Evolutionary conservation across 2,329 filamentous ascomycete species (phyloP), one percentile per base, ranked within the genome.

Genomic region (Calonectria pseudoturangicola): DNA sequence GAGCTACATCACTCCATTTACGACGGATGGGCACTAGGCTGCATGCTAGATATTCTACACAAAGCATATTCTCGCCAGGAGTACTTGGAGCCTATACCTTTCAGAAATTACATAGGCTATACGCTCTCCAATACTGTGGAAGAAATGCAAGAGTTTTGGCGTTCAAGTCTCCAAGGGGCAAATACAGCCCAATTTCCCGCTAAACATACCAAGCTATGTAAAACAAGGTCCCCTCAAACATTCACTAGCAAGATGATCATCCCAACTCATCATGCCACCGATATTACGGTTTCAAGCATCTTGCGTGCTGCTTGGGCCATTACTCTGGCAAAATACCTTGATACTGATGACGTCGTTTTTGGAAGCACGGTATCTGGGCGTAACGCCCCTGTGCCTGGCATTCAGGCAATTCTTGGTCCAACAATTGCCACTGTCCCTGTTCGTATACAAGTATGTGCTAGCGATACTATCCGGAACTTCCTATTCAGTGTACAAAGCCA

Each of bases 311-410:
- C 66, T 50, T 68, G 66, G 66, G 66, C 41, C 28, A 18, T 62
- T 10, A 12, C 62, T 2, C 10, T 68, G 10, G 50, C 66, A 33
- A 36, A 36, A 10, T 68, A 60, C n/a, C 30, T 77, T 0, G 74
- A 80, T 1, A 70, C 70, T 0, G 51, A 83, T 12, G 63, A 66
- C 27, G 25, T 66, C n/a, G 47, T 66, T 10, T 66, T 66, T 41
- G 63, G 63, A 33, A 51, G 33, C 45, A 66, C 63, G 25, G 47
- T 66, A 5, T 66, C 64, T 25, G 64, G 64, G 16, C 48, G 64
- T 16, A 56, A 66, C 39, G 64, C 64, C 3, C 30, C 64, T 21
- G 21, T 66, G 7, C 3, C 16, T 16, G 64, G 48, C 18, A 66
- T 66, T 8, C 43, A 66, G 10, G 25, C 28, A 3, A 66, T 66